Conservation (phyloP, 495 filamentous ascomycete species). For the Glarea lozoyensis region DNA sequence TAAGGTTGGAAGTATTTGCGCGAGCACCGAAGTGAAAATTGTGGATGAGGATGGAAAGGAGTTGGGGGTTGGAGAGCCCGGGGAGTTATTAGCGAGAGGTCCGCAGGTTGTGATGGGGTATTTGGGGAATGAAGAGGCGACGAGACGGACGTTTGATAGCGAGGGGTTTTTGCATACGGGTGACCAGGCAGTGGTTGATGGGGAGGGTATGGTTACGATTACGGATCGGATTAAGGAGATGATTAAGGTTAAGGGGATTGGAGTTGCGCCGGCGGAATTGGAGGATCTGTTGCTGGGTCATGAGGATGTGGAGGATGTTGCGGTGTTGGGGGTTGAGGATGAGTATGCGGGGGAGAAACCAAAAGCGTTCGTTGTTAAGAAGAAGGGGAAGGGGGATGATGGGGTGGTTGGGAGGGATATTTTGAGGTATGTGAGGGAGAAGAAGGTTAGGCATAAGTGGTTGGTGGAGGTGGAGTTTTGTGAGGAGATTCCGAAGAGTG, state of each 20-base stretch:
- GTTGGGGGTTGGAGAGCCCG: slow-evolving; percentile 37
- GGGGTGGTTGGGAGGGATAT: slow-evolving; percentile 32
- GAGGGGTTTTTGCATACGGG: slow-evolving; percentile 52
- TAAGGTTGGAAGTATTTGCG: slow-evolving; percentile 49
- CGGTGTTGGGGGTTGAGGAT: slow-evolving; percentile 49
- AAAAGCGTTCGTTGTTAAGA: slow-evolving; percentile 53
- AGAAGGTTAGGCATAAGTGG: slow-evolving; percentile 58
- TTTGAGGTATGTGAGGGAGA: slow-evolving; percentile 47
- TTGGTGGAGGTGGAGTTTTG: slow-evolving; percentile 56
- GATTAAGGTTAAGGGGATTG: slow-evolving; percentile 68
- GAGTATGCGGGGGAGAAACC: slow-evolving; percentile 57
- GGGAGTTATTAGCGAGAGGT: slow-evolving; percentile 44
- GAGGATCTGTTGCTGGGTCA: slow-evolving; percentile 55
- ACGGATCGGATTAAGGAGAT: slow-evolving; percentile 72
- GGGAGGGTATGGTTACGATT: slow-evolving; percentile 57
- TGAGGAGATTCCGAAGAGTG: slow-evolving; percentile 88
- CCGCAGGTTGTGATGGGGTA: slow-evolving; percentile 79
- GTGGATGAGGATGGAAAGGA: slow-evolving; percentile 40
- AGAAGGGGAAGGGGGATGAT: slow-evolving; percentile 24
- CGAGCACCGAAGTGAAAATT: slow-evolving; percentile 54
- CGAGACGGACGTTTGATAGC: slow-evolving; percentile 52
- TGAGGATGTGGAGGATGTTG: slow-evolving; percentile 46
- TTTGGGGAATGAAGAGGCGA: slow-evolving; percentile 60
- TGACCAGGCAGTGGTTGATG: slow-evolving; percentile 54
- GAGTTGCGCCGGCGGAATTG: slow-evolving; percentile 61